Conservation (phyloP, 768 basidiomycete species). For the Auriscalpium vulgare region DNA sequence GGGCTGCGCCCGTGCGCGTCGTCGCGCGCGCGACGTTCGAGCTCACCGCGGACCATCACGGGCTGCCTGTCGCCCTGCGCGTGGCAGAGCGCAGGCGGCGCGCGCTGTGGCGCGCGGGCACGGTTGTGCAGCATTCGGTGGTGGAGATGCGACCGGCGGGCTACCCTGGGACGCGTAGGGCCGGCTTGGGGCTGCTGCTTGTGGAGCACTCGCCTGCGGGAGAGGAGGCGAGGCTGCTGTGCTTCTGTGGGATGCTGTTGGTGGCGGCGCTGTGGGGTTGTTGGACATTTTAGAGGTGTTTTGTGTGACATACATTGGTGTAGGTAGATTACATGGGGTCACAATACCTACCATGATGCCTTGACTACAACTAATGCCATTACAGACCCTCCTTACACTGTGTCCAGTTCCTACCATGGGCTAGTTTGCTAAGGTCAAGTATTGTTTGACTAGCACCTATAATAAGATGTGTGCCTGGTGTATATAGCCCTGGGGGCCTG, state of each 20-base stretch:
- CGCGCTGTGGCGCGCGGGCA: neutral
- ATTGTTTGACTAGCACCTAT: too few relatives aligned
- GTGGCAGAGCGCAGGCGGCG: constrained; percentile 5
- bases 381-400: too few relatives aligned
- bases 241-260: constrained; percentile 4
- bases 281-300: too few relatives aligned
- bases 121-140: neutral
- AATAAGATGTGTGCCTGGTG: too few relatives aligned
- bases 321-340: too few relatives aligned
- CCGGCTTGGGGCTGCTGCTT: constrained; percentile 4
- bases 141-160: constrained; percentile 11
- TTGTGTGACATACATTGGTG: too few relatives aligned
- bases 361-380: too few relatives aligned
- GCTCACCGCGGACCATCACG: constrained; percentile 10
- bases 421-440: too few relatives aligned
- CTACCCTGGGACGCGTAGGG: constrained; percentile 4
- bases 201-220: constrained; percentile 12
- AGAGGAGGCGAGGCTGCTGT: constrained; percentile 9
- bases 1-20: neutral
- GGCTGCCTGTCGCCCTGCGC: constrained; percentile 10
- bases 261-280: constrained; percentile 8
- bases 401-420: too few relatives aligned
- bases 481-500: too few relatives aligned
- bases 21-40: constrained; percentile 7
- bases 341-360: too few relatives aligned